Evolutionary conservation across 2,329 filamentous ascomycete species (phyloP), one percentile per base, ranked within the genome.

Genomic region (Cladosporium sp.): DNA sequence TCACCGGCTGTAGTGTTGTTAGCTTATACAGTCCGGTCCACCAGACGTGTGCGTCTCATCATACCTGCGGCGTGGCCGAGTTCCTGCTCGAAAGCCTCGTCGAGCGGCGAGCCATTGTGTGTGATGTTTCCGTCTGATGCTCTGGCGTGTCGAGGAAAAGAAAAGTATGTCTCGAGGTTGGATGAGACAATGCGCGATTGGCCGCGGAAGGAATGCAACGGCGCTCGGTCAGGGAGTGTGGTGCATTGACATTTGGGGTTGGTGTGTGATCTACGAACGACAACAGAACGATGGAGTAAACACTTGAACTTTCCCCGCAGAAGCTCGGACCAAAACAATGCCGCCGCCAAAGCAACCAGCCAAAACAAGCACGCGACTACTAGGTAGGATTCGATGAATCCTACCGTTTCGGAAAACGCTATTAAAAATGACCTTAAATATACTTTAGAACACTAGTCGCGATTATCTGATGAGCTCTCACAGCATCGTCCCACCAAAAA

Each of bases 1-100:
- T 69, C 2, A 68, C 66, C 9, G 70, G 59, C 51, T 63, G 43
- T 3, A 59, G 45, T 42, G 7, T 28, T 28, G 49, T 59, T 19
- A 59, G 38, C 61, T 40, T 17, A 20, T 2, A 5, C 19, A 17
- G 19, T 30, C 22, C 43, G n/a, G 43, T 28, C 43, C 15, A 20
- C n/a, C 20, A 30, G 3, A 19, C 4, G 28, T 8, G 47, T 28
- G 22, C 25, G 47, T 38, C 17, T 45, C n/a, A 39, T 51, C 40
- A 38, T 57, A 65, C 64, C 60, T 66, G 64, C 39, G 64, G 64
- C 22, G 58, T 59, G 43, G 58, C 39, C 22, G 58, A 59, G 51
- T 49, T 55, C 28, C 58, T 42, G 51, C 58, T 55, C 36, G 47
- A 52, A 15, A 59, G 42, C 37, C 58, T 59, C 11, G 58, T 55